Evolutionary conservation across 1,139 yeast species (phyloP).

Genomic region (Diutina catenulata): DNA sequence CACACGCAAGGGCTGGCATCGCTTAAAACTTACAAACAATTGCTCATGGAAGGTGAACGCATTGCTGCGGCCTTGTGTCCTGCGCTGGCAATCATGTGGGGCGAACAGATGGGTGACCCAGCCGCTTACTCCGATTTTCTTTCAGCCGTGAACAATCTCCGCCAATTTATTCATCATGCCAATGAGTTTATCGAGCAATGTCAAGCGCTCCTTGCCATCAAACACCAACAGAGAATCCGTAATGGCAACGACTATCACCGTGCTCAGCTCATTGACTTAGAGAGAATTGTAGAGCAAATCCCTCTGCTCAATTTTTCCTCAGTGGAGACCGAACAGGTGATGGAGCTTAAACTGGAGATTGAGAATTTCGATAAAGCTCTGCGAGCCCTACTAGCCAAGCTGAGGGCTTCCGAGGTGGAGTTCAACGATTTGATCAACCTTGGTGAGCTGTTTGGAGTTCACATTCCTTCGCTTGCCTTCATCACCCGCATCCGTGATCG

Average conservation of each 20-base stretch:
- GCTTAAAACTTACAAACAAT: conserved; percentile 28
- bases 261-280: conserved; percentile 13
- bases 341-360: conserved; percentile 43
- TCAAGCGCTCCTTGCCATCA: conserved; percentile 35
- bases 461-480: conserved; percentile 37
- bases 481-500: conserved; percentile 38
- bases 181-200: conserved; percentile 47
- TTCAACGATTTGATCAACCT: conserved; percentile 34
- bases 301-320: conserved; percentile 39
- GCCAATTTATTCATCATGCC: conserved; percentile 31
- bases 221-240: conserved; percentile 40
- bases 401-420: conserved; percentile 19
- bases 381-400: conserved; percentile 21
- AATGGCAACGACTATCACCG: conserved; percentile 11
- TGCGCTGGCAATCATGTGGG: too few relatives aligned
- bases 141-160: conserved; percentile 21
- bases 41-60: conserved; percentile 47
- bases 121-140: background rate
- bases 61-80: conserved; percentile 12
- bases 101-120: too few relatives aligned
- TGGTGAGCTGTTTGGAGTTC: conserved; percentile 51
- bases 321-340: conserved; percentile 49
- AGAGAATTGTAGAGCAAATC: conserved; percentile 18
- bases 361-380: conserved; percentile 42
- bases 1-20: conserved; percentile 32